Conservation (phyloP, 2,329 filamentous ascomycete species). For the Diaporthe aspalathi region DNA sequence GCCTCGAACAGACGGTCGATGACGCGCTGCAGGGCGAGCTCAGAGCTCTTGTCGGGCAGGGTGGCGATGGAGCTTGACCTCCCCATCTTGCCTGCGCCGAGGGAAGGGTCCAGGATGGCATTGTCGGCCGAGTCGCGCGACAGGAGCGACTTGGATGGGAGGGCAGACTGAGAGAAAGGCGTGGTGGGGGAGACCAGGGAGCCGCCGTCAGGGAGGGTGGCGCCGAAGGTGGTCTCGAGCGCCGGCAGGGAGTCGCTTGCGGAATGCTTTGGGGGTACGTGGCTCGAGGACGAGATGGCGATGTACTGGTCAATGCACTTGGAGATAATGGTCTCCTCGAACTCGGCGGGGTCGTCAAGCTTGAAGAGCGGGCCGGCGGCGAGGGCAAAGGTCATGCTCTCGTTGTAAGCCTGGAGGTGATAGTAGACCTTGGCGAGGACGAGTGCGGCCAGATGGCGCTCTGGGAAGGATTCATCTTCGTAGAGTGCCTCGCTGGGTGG, state of each 20-base stretch:
- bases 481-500: conserved; percentile 87
- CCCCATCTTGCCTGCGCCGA: conserved; percentile 64
- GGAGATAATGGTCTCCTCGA: conserved; percentile 98
- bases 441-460: conserved; percentile 92
- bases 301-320: conserved; percentile 99
- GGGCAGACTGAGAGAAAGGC: conserved; percentile 91
- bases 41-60: conserved; percentile 75
- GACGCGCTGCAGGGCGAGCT: conserved; percentile 82
- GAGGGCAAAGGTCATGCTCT: conserved; percentile 98
- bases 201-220: conserved; percentile 73
- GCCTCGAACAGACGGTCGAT: conserved; percentile 92
- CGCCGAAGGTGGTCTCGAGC: conserved; percentile 82
- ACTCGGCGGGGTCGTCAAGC: conserved; percentile 90
- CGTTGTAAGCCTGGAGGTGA: conserved; percentile 97
- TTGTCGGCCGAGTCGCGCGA: conserved; percentile 80
- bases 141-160: conserved; percentile 95
- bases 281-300: conserved; percentile 70
- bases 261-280: conserved; percentile 58
- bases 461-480: conserved; percentile 94
- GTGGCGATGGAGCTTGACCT: conserved; percentile 72
- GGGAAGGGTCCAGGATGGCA: conserved; percentile 69
- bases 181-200: conserved; percentile 88
- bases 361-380: conserved; percentile 96
- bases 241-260: conserved; percentile 67
- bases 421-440: conserved; percentile 99